Conservation (phyloP, 176 grass and related monocot genomes). For the Calamus simplicifolius region DNA sequence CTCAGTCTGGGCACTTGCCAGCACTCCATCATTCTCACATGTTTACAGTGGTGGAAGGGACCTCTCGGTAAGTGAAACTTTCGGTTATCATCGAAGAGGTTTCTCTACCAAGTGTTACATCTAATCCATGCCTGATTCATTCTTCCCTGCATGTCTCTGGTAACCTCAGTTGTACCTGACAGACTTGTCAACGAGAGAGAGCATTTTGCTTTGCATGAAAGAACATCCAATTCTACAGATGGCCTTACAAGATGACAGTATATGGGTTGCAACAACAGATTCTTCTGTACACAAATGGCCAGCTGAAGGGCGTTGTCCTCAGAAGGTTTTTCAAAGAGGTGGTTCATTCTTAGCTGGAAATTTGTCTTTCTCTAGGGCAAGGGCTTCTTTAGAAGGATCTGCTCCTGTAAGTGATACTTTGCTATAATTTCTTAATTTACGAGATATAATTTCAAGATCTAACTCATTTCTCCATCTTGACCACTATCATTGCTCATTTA, state of each 20-base stretch:
- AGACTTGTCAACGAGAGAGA: constrained; percentile 80
- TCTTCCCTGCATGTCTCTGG: constrained; percentile 1
- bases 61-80: constrained; percentile 57
- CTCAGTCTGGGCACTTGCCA: constrained; percentile 92
- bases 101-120: too few relatives aligned
- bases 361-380: constrained; percentile 92
- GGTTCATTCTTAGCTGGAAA: constrained; percentile 96
- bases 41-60: constrained; percentile 99
- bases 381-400: constrained; percentile 92
- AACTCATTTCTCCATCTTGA: too few relatives aligned
- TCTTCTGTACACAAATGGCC: constrained; percentile 77
- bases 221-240: constrained; percentile 73
- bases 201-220: constrained; percentile 77
- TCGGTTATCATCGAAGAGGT: too few relatives aligned
- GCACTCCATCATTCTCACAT: constrained; percentile 69
- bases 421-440: constrained; percentile 3
- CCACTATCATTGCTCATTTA: too few relatives aligned
- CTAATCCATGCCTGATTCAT: constrained; percentile 17
- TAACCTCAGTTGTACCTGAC: constrained; percentile 77
- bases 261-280: constrained; percentile 86
- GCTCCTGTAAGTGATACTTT: constrained; percentile 65
- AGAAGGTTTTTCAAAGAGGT: constrained; percentile 79
- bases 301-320: constrained; percentile 58
- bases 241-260: constrained; percentile 87
- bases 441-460: too few relatives aligned